phyloP scores from a whole-genome alignment of 345 rosid genomes.

The Hevea brasiliensis region DNA sequence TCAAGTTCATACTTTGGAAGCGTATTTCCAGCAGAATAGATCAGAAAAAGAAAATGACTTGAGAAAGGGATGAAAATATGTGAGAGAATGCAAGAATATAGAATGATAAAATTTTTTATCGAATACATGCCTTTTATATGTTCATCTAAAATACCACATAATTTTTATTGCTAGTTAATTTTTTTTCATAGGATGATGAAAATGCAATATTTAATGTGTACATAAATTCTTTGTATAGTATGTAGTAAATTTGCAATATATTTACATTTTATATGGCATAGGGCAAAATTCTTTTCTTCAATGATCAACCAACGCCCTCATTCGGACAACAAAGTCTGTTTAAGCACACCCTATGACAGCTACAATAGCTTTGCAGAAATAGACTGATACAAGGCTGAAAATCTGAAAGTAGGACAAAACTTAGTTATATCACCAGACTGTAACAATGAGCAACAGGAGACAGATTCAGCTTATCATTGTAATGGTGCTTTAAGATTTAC shows the following conservation, averaged over 20 bases:
- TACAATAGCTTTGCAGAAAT: background rate
- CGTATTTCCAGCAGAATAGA: no score
- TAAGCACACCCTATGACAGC: background rate
- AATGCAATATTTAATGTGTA: background rate
- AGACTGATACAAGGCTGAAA: background rate
- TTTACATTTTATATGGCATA: background rate
- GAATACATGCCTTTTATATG: no score
- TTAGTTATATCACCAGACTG: background rate
- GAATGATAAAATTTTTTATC: no score
- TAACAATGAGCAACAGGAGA: background rate
- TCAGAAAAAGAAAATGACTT: background rate
- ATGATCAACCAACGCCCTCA: background rate
- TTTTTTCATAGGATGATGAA: background rate
- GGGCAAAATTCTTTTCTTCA: background rate
- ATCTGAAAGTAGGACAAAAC: background rate
- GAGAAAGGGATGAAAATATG: background rate
- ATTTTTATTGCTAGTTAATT: background rate
- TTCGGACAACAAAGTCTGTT: background rate
- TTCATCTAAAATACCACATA: no score
- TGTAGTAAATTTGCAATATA: background rate
- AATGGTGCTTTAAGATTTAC: slow-evolving; percentile 20
- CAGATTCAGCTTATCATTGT: slow-evolving; percentile 2
- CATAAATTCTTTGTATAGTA: background rate
- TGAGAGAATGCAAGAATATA: no score
- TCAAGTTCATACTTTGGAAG: background rate